Conservation (phyloP, 371 early-diverging fungal genomes). For the Syncephalastrum sp. region DNA sequence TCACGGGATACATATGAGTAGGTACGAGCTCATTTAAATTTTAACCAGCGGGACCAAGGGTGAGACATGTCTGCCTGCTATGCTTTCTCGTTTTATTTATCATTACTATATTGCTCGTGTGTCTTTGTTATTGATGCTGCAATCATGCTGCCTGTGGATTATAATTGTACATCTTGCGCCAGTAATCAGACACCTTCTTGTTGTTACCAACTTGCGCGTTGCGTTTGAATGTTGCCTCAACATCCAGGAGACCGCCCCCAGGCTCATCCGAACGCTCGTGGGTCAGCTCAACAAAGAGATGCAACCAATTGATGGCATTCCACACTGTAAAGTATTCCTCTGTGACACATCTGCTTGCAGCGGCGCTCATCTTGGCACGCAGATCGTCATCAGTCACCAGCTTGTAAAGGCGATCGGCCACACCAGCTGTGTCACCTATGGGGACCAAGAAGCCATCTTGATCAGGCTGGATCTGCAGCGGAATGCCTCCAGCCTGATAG, state of each 20-base stretch:
- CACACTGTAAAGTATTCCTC: slow-evolving; percentile 74
- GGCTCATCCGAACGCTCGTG: slow-evolving; percentile 26
- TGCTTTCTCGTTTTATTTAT: too few relatives aligned
- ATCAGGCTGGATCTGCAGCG: slow-evolving; percentile 73
- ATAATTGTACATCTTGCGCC: slow-evolving; percentile 39
- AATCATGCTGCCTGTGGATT: slow-evolving; percentile 4
- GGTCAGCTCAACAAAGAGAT: slow-evolving; percentile 56
- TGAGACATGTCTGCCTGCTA: too few relatives aligned
- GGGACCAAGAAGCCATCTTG: slow-evolving; percentile 68
- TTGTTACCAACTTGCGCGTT: slow-evolving; percentile 28
- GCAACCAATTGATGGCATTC: slow-evolving; percentile 69
- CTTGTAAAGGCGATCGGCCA: slow-evolving; percentile 54
- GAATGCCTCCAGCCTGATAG: slow-evolving; percentile 75
- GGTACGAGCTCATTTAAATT: too few relatives aligned
- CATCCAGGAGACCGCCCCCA: slow-evolving; percentile 19
- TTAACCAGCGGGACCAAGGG: too few relatives aligned
- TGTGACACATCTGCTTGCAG: slow-evolving; percentile 45
- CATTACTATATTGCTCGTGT: too few relatives aligned
- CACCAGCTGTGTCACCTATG: slow-evolving; percentile 59
- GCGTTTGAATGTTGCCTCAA: slow-evolving; percentile 18
- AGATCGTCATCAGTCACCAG: slow-evolving; percentile 51
- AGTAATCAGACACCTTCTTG: slow-evolving; percentile 30
- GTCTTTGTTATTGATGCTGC: too few relatives aligned
- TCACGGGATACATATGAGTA: too few relatives aligned
- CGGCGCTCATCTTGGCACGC: slow-evolving; percentile 38